These are phyloP conservation scores for Odonthalia washingtoniensis DNA, from an alignment of 31 red algal genomes.

Conservation along the genomic window DNA sequence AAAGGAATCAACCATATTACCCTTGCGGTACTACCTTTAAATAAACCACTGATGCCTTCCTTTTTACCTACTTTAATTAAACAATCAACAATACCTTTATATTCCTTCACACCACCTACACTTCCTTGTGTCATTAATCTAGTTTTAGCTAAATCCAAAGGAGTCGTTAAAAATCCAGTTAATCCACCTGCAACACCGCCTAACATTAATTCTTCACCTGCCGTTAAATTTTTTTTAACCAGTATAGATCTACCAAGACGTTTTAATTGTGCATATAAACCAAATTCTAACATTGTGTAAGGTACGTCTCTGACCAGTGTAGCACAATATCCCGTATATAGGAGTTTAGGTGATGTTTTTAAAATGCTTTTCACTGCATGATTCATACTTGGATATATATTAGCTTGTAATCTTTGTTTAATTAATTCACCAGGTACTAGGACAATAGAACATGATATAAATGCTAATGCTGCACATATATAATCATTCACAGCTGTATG, in stretches of 20 bases:
- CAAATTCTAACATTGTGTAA: constrained; percentile 98
- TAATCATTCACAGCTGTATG: constrained; percentile 54
- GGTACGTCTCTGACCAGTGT: constrained; percentile 87
- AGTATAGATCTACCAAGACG: constrained; percentile 34
- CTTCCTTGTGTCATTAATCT: constrained; percentile 81
- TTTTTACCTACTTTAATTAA: constrained; percentile 46
- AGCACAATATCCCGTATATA: constrained; percentile 87
- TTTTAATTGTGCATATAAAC: constrained; percentile 88
- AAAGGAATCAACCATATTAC: constrained; percentile 94
- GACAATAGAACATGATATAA: constrained; percentile 81
- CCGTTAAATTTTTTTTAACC: constrained; percentile 52
- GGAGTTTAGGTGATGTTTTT: constrained; percentile 56
- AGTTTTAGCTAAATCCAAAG: constrained; percentile 96
- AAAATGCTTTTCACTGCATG: constrained; percentile 60
- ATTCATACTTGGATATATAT: constrained; percentile 61
- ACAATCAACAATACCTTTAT: constrained; percentile 58
- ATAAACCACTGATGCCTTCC: constrained; percentile 80
- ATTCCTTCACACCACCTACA: constrained; percentile 50
- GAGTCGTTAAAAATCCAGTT: constrained; percentile 93
- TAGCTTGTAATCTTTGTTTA: constrained; percentile 93
- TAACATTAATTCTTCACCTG: constrained; percentile 73
- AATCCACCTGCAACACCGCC: constrained; percentile 91
- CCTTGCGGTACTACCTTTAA: constrained; percentile 80
- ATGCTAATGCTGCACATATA: constrained; percentile 80
- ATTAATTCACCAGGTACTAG: constrained; percentile 90